Conservation (phyloP, 2,329 filamentous ascomycete species). For the Botryotinia calthae region DNA sequence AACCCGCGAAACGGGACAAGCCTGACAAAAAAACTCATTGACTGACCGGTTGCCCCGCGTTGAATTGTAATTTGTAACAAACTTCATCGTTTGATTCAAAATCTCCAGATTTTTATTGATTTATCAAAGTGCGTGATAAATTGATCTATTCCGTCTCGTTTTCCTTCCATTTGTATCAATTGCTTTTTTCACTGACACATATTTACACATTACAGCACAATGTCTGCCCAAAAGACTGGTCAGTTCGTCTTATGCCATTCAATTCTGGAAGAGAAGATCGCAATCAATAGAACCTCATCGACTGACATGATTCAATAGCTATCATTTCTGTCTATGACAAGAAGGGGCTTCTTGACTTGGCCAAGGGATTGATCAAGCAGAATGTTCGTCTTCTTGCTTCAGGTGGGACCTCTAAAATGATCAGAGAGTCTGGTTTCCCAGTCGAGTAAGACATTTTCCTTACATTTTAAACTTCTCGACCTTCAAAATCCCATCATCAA, state of each 20-base stretch:
- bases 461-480: conserved; percentile 37
- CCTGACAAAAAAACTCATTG: conserved; percentile 15
- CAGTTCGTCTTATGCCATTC: conserved; percentile 17
- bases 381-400: conserved; percentile 92
- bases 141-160: neutral
- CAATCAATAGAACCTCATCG: neutral
- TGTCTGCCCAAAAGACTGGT: conserved; percentile 32
- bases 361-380: conserved; percentile 84
- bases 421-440: conserved; percentile 90
- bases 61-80: conserved; percentile 14
- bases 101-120: neutral
- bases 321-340: conserved; percentile 99
- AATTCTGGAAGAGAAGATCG: neutral
- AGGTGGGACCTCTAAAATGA: conserved; percentile 93
- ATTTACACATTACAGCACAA: conserved; percentile 1
- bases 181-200: neutral
- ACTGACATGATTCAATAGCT: conserved; percentile 48
- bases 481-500: neutral
- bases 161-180: neutral
- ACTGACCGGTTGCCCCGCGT: conserved; percentile 13
- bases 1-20: neutral
- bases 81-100: conserved; percentile 12
- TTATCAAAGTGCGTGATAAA: conserved; percentile 3
- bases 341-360: conserved; percentile 88
- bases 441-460: conserved; percentile 66